These are phyloP conservation scores for Lumnitzera racemosa DNA, from an alignment of 345 rosid species.

Conservation along the genomic window DNA sequence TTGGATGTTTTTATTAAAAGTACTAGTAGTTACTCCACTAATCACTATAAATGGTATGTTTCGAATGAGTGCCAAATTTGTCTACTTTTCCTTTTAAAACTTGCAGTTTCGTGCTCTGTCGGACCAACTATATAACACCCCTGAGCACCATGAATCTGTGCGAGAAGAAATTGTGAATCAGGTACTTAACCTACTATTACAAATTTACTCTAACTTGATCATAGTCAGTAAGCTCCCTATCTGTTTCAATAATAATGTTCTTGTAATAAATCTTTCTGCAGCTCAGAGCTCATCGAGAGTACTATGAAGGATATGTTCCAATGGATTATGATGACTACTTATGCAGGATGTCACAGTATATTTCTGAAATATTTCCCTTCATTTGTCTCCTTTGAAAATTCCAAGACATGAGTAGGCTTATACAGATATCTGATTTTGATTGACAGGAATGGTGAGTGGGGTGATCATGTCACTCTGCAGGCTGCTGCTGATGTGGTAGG, in stretches of 20 bases:
- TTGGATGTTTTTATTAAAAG: not conserved
- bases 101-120: constrained; percentile 42
- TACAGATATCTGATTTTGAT: not conserved
- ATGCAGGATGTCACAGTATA: constrained; percentile 52
- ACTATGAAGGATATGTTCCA: constrained; percentile 72
- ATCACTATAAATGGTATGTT: not conserved
- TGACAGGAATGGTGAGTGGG: constrained; percentile 44
- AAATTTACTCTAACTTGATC: constrained; percentile 1
- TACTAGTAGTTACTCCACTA: not conserved
- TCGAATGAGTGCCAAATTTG: not conserved
- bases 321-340: constrained; percentile 63
- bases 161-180: constrained; percentile 34
- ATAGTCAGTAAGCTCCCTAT: not conserved
- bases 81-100: not conserved
- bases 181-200: constrained; percentile 14
- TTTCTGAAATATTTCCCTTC: constrained; percentile 3
- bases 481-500: constrained; percentile 49
- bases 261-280: constrained; percentile 14
- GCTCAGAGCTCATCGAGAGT: constrained; percentile 36
- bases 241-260: not conserved
- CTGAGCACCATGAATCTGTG: constrained; percentile 36
- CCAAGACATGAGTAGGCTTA: not conserved
- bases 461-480: constrained; percentile 50
- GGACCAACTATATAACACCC: constrained; percentile 29
- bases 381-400: constrained; percentile 1